Evolutionary conservation across 192 early-diverging fungal species (phyloP), one percentile per base, ranked within the genome.

Genomic region (Coemansia erecta): DNA sequence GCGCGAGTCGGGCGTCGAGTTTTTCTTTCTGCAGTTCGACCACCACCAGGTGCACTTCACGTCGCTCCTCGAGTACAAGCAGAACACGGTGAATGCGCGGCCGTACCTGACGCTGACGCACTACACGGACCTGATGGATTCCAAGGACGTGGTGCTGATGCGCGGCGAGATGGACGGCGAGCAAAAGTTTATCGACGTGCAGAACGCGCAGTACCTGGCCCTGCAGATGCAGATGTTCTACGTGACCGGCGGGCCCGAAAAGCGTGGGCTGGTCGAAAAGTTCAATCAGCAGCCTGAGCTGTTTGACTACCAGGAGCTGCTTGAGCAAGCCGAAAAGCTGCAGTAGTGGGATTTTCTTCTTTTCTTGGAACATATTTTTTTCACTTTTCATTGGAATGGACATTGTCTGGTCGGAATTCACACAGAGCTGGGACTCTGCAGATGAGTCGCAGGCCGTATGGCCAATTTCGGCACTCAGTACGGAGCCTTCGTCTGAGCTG

Each of bases 141-240:
- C 75, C 67, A 92, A 94, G 71, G 89, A 82, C 28, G 80, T 98
- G 52, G 93, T 98, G 31, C 82, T 98, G 28, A 95, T 98, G 95
- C 73, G 85, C 12, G 95, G 95, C 17, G 89, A 92, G 57, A 54
- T 89, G 35, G 77, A 84, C 4, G 77, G 75, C 13, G 72, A 84
- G 17, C 66, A 73, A 15, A 74, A 67, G 11, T 64, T 84, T 42
- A 58, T 95, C 24, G 84, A 82, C 12, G 46, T 83, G 13, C 70
- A 80, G 17, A 88, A 89, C 31, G 93, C 93, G 4, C 89, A 92
- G 72, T 83, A 86, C 48, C 72, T 98, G 78, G 86, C 87, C 8
- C 77, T 86, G 65, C 84, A 85, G 58, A 74, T 94, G 65, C 95
- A 94, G 68, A 78, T 89, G 70, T 98, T 93, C 66, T 98, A 98